Base-by-base conservation (phyloP, 352 stramenopile genomes). In the Elongisporangium senticosum region DNA sequence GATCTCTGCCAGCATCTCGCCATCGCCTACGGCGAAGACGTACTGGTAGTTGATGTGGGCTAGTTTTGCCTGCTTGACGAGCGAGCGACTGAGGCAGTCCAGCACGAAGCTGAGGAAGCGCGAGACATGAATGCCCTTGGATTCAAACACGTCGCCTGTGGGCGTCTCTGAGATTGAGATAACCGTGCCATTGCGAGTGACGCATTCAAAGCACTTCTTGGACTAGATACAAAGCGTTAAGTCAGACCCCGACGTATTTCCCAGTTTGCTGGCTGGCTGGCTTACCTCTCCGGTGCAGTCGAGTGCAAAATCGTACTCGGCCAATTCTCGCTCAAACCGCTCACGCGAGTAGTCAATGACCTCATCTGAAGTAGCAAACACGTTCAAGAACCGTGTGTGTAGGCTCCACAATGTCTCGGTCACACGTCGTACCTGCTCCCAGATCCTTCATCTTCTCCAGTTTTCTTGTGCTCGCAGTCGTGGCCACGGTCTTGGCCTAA, bases 281-380 rank as follows among this genome's bases (percentile, higher is more conserved):
- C 56, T 3, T 72, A 89, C 82, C 71, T 93, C 83, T 52, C 64
- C 76, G 1, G 83, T 91, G 68, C 77, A 89, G 58, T 93, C 83
- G 22, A 93, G 53, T 24, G 81, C 79, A 55, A 89, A 88, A 60
- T 93, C 83, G 59, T 86, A 90, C 53, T 90, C 83, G 37, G 68
- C 69, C 19, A 90, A 59, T 23, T 89, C 76, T 15, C 65, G 69
- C 47, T 93, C 83, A 56, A 90, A 93, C 0, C 60, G 68, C 17
- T 90, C 69, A 26, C 79, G 74, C 21, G 53, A 69, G 63, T 90
- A 91, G 63, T 93, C 79, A 2, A 93, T 66, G 6, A 91, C 79
- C 37, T 87, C 71, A 53, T 90, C 79, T 76, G 48, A 43, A 55
- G 23, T 47, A n/a, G 19, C 13, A n/a, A n/a, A n/a, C 43, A 54